phyloP scores from a whole-genome alignment of 306 rosid genomes.

The Betula pendula region DNA sequence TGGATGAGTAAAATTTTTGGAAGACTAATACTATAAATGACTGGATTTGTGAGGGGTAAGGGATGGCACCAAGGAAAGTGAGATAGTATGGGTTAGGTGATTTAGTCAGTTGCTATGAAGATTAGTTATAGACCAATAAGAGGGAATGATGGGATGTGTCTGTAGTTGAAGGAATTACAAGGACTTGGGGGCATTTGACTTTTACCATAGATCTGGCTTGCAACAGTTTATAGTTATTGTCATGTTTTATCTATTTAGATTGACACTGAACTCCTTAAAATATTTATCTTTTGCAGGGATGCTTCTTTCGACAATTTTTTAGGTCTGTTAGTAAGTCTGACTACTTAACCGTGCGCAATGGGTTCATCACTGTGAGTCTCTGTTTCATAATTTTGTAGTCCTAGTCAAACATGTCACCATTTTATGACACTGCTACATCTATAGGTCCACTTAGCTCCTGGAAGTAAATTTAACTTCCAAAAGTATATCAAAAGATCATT shows the following conservation, averaged over 20 bases:
- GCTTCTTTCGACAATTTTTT: conserved; percentile 86
- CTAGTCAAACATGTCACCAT: conserved; percentile 3
- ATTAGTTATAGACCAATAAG: not conserved
- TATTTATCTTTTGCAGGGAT: conserved; percentile 55
- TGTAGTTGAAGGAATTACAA: not conserved
- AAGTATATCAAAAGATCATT: conserved; percentile 87
- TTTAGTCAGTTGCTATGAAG: not conserved
- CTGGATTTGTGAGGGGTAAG: not conserved
- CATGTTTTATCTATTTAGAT: not conserved
- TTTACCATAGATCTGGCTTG: not conserved
- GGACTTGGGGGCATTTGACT: not conserved
- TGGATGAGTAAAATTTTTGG: not conserved
- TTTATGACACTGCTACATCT: conserved; percentile 30
- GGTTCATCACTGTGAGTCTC: conserved; percentile 75
- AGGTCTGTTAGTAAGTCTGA: conserved; percentile 75
- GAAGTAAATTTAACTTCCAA: conserved; percentile 89
- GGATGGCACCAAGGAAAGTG: not conserved
- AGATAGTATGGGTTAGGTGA: not conserved
- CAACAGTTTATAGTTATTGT: not conserved
- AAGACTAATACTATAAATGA: not conserved
- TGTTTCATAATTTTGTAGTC: conserved; percentile 4
- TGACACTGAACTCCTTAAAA: conserved; percentile 1
- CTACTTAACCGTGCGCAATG: conserved; percentile 76
- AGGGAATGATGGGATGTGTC: not conserved
- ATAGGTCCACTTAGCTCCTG: conserved; percentile 81